Evolutionary conservation across 2,329 filamentous ascomycete genomes (phyloP), one percentile per base, ranked within the genome.

Genomic region (Cercospora beticola): DNA sequence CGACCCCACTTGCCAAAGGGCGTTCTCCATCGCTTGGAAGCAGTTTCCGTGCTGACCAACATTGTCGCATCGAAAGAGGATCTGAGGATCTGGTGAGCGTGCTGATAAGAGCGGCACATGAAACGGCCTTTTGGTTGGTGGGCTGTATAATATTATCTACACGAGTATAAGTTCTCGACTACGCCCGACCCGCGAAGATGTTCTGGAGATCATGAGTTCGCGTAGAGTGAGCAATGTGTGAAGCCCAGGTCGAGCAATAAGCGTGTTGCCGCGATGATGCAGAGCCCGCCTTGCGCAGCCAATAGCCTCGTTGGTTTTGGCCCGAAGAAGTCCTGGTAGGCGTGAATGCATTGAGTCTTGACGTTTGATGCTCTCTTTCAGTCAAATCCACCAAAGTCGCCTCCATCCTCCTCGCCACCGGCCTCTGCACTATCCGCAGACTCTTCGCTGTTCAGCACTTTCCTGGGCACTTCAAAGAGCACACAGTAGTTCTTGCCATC

Each of bases 401-500:
- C 64, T n/a, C 49, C 43, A 8, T 40, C 31, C 10, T 40, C 64
- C 7, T 40, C 64, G 16, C 57, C 58, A 14, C 21, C 57, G 10
- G 57, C 23, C 43, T 62, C 57, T 4, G 56, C 31, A 33, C 23
- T 46, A 12, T 46, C 52, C 10, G 31, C 26, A 8, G 63, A 52
- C 9, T 60, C 58, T 62, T 61, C 43, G 1, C 18, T 26, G 16
- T 54, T 23, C 36, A 66, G 72, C 82, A 85, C 64, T 46, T 73
- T 74, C 56, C 72, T 71, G 8, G 91, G 87, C 36, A 97, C 87
- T 78, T 97, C 93, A 77, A 97, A 96, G 9, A 97, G 86, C 26
- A 95, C 87, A n/a, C 91, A 92, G 6, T 92, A 92, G 77, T 97
- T 97, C 72, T 89, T 90, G 4, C 89, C 92, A 26, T 83, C 81